Conservation (phyloP, 2,329 filamentous ascomycete species). For the Aspergillus sp. region DNA sequence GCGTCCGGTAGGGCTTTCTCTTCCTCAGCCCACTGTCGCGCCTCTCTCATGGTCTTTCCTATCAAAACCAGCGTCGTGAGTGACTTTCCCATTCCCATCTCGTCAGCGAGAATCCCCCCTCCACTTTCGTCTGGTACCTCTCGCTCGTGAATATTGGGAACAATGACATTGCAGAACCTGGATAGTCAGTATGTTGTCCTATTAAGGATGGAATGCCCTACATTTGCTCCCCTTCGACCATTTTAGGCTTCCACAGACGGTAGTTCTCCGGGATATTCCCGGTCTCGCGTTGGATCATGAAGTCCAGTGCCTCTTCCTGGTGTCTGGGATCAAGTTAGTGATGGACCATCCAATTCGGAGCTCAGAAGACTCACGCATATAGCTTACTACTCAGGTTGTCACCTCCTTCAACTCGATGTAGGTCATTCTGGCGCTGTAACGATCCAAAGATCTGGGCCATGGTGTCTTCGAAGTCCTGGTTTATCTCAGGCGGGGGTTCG, state of each 20-base stretch:
- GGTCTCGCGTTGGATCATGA: constrained; percentile 3
- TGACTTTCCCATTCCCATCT: constrained; percentile 63
- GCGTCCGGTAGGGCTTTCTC: neutral
- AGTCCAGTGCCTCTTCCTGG: constrained; percentile 3
- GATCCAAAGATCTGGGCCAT: neutral
- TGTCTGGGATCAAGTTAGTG: neutral
- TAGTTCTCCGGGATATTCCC: constrained; percentile 1
- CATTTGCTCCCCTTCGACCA: neutral
- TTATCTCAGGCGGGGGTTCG: neutral
- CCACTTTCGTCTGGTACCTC: constrained; percentile 12
- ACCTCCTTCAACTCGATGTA: neutral
- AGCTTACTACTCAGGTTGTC: neutral
- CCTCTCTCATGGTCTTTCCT: constrained; percentile 41
- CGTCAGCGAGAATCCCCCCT: constrained; percentile 58
- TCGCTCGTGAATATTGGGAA: neutral
- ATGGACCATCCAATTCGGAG: too few relatives aligned
- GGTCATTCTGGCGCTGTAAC: neutral
- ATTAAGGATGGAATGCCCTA: neutral
- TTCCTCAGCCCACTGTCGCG: constrained; percentile 17
- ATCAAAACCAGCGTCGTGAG: constrained; percentile 53
- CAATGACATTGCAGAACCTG: constrained; percentile 7
- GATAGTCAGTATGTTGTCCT: neutral
- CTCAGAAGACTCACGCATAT: neutral
- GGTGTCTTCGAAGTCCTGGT: neutral
- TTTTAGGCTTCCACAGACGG: neutral